Base-by-base conservation (phyloP, 1,139 yeast species). In the Scheffersomyces cryptocercus region DNA sequence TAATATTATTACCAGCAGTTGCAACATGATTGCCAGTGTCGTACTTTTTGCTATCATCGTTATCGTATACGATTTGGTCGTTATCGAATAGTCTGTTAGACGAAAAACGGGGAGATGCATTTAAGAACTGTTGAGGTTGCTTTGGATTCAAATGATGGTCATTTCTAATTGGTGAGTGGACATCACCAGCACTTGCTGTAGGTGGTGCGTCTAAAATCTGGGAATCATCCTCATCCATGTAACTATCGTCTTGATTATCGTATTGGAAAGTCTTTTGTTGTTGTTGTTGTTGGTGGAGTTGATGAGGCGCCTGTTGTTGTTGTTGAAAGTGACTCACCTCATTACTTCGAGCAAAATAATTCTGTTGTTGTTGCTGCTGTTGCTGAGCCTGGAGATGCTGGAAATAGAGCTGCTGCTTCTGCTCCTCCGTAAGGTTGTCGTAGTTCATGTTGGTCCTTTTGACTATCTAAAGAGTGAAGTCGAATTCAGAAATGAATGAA, bases 221-320 rank as follows among this genome's bases (percentile, higher is more conserved):
- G n/a, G 59, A 51, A 31, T 64, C 58, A 49, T 72, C 78, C 43
- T 71, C 75, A 30, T 73, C 77, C 77, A 73, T 73, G 50, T 58
- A 68, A 48, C 73, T 66, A 37, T 62, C 70, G 37, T 70, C 70
- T 20, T 20, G 26, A 6, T 20, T 20, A 31, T 48, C 44, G 28
- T 45, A 39, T 6, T 40, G 44, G 24, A 46, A 45, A 15, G 43
- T 37, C 36, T 42, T 47, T 20, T 46, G 58, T 14, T 42, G 45
- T 29, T 41, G 39, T 9, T 44, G 41, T 34, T 45, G 58, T 14
- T 42, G 45, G 16, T 41, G 39, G 10, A 42, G 41, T 34, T 46
- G 53, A 28, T 41, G 39, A 10, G 43, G 41, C 30, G 43, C 40
- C 30, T 45, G 53, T 28, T 49, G 53, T 15, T 50, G 58, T 29